Conservation (phyloP, 1,284 basidiomycete genomes). For the Thecaphora thlaspeos region DNA sequence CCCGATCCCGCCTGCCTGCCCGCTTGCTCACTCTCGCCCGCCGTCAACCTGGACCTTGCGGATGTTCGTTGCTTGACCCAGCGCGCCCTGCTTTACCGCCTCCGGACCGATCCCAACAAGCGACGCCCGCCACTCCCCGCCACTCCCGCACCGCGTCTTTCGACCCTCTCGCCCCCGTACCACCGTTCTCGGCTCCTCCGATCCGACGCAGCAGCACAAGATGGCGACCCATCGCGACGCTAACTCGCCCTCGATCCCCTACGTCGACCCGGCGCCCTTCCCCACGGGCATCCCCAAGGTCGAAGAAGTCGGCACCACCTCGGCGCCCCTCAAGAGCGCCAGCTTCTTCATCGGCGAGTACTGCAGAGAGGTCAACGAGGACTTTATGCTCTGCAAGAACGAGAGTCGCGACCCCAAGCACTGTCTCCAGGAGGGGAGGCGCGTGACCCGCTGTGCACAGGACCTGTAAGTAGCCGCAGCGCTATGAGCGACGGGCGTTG, state of each 20-base stretch:
- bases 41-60: too few species aligned
- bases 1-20: too few species aligned
- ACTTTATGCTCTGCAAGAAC: conserved; percentile 98
- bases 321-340: conserved; percentile 91
- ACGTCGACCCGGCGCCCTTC: conserved; percentile 52
- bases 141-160: too few species aligned
- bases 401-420: conserved; percentile 86
- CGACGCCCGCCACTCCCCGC: too few species aligned
- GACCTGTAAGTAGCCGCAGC: conserved; percentile 76
- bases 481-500: too few species aligned
- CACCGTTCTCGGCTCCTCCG: not conserved
- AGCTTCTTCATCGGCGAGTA: conserved; percentile 95
- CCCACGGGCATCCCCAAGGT: conserved; percentile 68
- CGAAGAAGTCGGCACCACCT: conserved; percentile 84
- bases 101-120: too few species aligned
- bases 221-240: conserved; percentile 58
- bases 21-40: too few species aligned
- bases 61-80: too few species aligned
- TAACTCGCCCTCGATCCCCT: conserved; percentile 53
- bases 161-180: not conserved
- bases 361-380: conserved; percentile 98
- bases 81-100: too few species aligned
- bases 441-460: conserved; percentile 91
- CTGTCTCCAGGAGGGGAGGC: conserved; percentile 91
- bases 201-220: not conserved